phyloP scores from a whole-genome alignment of 2,329 filamentous ascomycete genomes.

The Nigrospora osmanthi region DNA sequence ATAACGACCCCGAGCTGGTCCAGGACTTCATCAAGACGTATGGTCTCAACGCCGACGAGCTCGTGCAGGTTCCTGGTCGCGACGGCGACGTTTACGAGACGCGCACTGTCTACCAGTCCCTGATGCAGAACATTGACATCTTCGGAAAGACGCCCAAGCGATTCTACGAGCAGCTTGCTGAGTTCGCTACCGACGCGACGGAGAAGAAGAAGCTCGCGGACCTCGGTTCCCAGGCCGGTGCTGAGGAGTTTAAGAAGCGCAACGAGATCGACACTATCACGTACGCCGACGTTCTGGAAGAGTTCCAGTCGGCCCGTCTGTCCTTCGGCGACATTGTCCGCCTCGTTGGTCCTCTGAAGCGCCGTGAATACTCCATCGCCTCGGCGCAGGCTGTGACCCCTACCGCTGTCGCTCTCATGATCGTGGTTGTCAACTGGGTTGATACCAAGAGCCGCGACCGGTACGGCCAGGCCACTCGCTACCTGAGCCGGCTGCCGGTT shows the following conservation, averaged over 20 bases:
- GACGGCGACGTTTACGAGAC: conserved; percentile 76
- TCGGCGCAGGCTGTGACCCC: conserved; percentile 94
- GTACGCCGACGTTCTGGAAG: conserved; percentile 81
- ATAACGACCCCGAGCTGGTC: conserved; percentile 78
- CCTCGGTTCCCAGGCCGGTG: conserved; percentile 71
- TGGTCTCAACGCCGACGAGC: conserved; percentile 69
- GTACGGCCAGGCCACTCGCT: conserved; percentile 88
- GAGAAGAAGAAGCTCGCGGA: conserved; percentile 75
- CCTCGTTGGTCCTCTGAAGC: conserved; percentile 87
- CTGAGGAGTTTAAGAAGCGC: conserved; percentile 84
- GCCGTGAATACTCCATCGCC: conserved; percentile 97
- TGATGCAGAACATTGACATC: conserved; percentile 90
- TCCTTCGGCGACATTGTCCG: conserved; percentile 80
- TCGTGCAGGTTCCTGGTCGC: conserved; percentile 86
- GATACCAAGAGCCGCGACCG: conserved; percentile 81
- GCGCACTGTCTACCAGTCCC: conserved; percentile 85
- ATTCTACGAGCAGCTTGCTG: conserved; percentile 89
- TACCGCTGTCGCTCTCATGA: conserved; percentile 84
- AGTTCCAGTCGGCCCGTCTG: conserved; percentile 85
- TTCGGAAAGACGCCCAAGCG: conserved; percentile 95
- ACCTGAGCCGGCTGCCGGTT: conserved; percentile 67
- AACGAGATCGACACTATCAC: conserved; percentile 87
- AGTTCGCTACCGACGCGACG: conserved; percentile 73
- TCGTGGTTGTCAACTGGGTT: conserved; percentile 95
- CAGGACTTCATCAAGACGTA: conserved; percentile 85